A percentile compares a stretch with the other conserved stretches of the same genome.
phyloP scores from a whole-genome alignment of 108 stramenopile genomes.

The Fragilaria crotonensis region DNA sequence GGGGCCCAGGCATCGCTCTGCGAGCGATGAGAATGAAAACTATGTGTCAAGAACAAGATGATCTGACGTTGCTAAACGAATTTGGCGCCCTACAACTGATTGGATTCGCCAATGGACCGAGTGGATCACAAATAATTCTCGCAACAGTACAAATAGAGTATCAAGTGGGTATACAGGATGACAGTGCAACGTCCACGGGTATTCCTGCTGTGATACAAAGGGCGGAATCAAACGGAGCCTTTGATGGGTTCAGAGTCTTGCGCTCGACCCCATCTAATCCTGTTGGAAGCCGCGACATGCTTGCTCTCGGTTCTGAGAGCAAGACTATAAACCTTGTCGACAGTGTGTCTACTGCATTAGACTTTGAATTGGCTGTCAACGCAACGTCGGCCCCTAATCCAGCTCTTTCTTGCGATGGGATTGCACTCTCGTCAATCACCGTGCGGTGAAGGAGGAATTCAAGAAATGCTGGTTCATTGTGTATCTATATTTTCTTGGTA shows the following conservation, averaged over 20 bases:
- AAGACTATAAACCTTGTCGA: neutral
- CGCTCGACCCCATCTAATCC: neutral
- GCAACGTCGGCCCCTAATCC: neutral
- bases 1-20: neutral
- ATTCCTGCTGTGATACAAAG: neutral
- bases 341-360: neutral
- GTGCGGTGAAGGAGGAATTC: too few species aligned
- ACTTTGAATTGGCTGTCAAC: neutral
- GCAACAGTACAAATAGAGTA: constrained; percentile 2
- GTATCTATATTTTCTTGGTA: too few species aligned
- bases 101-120: neutral
- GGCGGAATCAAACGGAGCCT: neutral
- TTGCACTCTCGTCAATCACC: too few species aligned
- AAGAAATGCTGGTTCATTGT: too few species aligned
- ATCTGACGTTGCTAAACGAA: neutral
- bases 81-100: neutral
- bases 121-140: neutral
- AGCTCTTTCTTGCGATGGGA: neutral
- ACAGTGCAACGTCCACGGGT: neutral
- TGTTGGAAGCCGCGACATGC: neutral
- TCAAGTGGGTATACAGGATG: too few species aligned
- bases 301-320: neutral
- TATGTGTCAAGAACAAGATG: neutral
- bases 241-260: neutral
- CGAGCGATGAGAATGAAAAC: constrained; percentile 1